phyloP scores from a whole-genome alignment of 1,284 basidiomycete genomes.

The Trichosporon faecale region DNA sequence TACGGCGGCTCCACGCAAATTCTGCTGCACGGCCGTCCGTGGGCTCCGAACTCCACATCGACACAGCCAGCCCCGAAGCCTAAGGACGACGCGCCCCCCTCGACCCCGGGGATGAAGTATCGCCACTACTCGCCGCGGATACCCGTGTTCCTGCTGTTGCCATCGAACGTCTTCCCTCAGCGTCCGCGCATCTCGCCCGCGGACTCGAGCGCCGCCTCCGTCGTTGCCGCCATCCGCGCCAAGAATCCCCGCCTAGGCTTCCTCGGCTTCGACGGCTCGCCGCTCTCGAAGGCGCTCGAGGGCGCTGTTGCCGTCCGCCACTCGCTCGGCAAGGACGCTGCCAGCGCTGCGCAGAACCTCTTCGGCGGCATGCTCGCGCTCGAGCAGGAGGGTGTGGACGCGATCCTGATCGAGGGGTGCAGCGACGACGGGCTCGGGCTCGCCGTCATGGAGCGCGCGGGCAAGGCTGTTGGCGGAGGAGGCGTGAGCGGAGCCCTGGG shows the following conservation, averaged over 20 bases:
- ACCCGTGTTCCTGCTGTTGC: conserved; percentile 72
- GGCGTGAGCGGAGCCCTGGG: conserved; percentile 36
- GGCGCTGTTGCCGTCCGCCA: conserved; percentile 37
- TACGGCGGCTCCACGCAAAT: conserved; percentile 37
- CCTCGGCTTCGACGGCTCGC: conserved; percentile 65
- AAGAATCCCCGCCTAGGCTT: conserved; percentile 59
- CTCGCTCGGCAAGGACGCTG: conserved; percentile 66
- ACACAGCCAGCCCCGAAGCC: not conserved
- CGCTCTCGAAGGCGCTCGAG: conserved; percentile 24
- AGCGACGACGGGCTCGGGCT: conserved; percentile 78
- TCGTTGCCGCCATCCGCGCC: conserved; percentile 14
- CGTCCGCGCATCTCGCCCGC: conserved; percentile 18
- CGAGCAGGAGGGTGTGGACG: conserved; percentile 64
- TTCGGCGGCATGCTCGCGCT: conserved; percentile 85
- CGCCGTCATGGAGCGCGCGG: conserved; percentile 97
- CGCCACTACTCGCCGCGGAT: conserved; percentile 90
- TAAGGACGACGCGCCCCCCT: conserved; percentile 59
- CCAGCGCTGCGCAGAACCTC: conserved; percentile 71
- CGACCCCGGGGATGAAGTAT: conserved; percentile 99
- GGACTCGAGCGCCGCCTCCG: not conserved
- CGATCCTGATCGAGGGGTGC: conserved; percentile 85
- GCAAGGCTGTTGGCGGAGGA: conserved; percentile 75
- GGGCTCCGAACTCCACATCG: conserved; percentile 13
- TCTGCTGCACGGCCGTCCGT: conserved; percentile 36
- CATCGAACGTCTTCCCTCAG: conserved; percentile 49